These are phyloP conservation scores for Colletotrichum sp. DNA, from an alignment of 2,329 filamentous ascomycete species.

Conservation along the genomic window DNA sequence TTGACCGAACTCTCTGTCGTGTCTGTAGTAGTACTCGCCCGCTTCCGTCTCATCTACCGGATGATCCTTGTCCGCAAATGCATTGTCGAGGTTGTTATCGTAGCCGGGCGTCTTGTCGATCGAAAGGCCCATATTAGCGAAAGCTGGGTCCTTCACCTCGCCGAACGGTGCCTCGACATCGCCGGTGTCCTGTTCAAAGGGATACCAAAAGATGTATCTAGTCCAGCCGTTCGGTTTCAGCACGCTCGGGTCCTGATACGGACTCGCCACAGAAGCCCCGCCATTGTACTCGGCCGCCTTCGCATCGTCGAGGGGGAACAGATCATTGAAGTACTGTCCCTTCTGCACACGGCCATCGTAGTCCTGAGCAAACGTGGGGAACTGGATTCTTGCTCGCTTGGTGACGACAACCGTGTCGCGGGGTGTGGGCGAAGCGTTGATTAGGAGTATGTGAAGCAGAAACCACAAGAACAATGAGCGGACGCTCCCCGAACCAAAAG, in stretches of 20 bases:
- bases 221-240: neutral
- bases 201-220: neutral
- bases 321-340: neutral
- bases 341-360: neutral
- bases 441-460: neutral
- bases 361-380: neutral
- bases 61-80: neutral
- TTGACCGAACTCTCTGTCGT: neutral
- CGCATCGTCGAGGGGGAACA: neutral
- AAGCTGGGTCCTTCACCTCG: fast-evolving
- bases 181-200: neutral
- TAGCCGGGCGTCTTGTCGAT: neutral
- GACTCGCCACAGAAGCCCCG: neutral
- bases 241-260: neutral
- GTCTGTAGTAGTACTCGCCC: neutral
- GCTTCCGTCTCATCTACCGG: neutral
- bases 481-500: neutral
- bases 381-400: neutral
- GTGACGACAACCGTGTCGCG: neutral
- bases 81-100: neutral
- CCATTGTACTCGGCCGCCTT: neutral
- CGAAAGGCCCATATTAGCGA: neutral
- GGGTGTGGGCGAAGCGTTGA: neutral
- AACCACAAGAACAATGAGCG: neutral
- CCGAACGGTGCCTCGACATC: neutral